phyloP scores from a whole-genome alignment of 2,329 filamentous ascomycete genomes.

The Xylaria sp. region DNA sequence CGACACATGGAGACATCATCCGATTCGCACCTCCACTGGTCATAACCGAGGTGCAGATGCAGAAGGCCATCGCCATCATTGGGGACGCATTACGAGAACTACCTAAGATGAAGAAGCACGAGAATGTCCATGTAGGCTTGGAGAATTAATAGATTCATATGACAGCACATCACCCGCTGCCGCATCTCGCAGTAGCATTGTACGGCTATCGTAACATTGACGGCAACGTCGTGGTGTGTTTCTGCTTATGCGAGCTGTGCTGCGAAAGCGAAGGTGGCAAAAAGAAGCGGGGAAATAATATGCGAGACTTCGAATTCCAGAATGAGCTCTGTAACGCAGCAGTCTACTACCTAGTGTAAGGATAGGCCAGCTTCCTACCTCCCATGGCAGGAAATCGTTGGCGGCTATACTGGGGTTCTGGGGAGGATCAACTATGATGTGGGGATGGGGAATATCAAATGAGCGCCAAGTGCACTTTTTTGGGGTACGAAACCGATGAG shows the following conservation, averaged over 20 bases:
- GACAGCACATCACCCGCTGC: slow-evolving; percentile 13
- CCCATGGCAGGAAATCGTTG: slow-evolving; percentile 5
- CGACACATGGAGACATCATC: slow-evolving; percentile 98
- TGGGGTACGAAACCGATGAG: neutral
- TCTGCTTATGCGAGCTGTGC: slow-evolving; percentile 35
- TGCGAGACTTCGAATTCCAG: slow-evolving; percentile 39
- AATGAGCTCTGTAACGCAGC: slow-evolving; percentile 38
- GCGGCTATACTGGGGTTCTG: slow-evolving; percentile 21
- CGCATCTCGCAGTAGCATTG: slow-evolving; percentile 33
- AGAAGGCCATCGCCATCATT: slow-evolving; percentile 81
- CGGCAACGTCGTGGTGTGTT: slow-evolving; percentile 26
- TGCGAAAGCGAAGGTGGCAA: slow-evolving; percentile 40
- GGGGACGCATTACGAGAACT: slow-evolving; percentile 84
- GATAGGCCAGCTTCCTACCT: slow-evolving; percentile 17
- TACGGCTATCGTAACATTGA: slow-evolving; percentile 21
- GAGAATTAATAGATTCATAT: slow-evolving; percentile 40
- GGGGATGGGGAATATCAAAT: slow-evolving; percentile 27
- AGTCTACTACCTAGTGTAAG: slow-evolving; percentile 18
- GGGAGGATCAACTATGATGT: slow-evolving; percentile 21
- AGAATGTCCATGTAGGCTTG: slow-evolving; percentile 47
- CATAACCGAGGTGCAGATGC: slow-evolving; percentile 88
- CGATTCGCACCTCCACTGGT: slow-evolving; percentile 96
- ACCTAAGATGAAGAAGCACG: slow-evolving; percentile 67
- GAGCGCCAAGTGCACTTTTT: slow-evolving; percentile 22
- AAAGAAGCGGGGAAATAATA: slow-evolving; percentile 42